Percentiles rank a stretch among this genome's conserved stretches.
Evolutionary conservation across 2,329 filamentous ascomycete species (phyloP).

Genomic region (Dactylellina sp.): DNA sequence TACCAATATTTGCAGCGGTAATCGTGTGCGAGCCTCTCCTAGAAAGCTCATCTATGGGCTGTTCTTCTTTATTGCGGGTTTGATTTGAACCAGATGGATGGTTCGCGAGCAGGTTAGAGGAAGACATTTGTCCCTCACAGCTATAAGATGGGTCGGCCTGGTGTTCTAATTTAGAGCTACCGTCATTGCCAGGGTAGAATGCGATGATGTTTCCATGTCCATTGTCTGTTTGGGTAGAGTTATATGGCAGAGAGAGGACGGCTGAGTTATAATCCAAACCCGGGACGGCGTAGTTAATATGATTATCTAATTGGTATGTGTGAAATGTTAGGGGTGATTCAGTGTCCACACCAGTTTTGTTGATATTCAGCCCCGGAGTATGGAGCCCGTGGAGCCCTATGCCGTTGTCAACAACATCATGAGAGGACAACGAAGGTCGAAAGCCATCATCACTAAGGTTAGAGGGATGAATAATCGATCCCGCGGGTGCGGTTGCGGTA

Average conservation of each 20-base stretch:
- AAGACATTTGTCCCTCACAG: constrained; percentile 9
- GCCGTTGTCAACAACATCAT: constrained; percentile 23
- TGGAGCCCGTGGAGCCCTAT: constrained; percentile 48
- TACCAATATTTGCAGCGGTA: constrained; percentile 17
- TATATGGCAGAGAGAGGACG: constrained; percentile 33
- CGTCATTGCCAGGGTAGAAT: constrained; percentile 31
- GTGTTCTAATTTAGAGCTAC: constrained; percentile 27
- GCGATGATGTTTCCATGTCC: constrained; percentile 24
- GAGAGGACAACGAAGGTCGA: constrained; percentile 23
- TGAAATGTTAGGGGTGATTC: constrained; percentile 29
- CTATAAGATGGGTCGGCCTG: constrained; percentile 21
- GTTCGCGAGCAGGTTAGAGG: constrained; percentile 12
- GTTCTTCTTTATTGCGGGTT: constrained; percentile 38
- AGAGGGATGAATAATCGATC: constrained; percentile 7
- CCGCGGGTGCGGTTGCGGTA: constrained; percentile 16
- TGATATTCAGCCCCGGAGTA: constrained; percentile 12
- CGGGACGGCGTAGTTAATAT: constrained; percentile 33
- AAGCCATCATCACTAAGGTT: constrained; percentile 37
- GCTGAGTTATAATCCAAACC: constrained; percentile 34
- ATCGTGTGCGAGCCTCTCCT: constrained; percentile 20
- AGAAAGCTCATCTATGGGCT: not conserved
- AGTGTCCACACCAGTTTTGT: constrained; percentile 31
- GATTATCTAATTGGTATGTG: constrained; percentile 38
- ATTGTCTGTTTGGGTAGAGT: constrained; percentile 18
- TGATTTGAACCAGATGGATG: constrained; percentile 7